Base-by-base conservation (phyloP, 2,329 filamentous ascomycete genomes). In the Cercospora zeina region DNA sequence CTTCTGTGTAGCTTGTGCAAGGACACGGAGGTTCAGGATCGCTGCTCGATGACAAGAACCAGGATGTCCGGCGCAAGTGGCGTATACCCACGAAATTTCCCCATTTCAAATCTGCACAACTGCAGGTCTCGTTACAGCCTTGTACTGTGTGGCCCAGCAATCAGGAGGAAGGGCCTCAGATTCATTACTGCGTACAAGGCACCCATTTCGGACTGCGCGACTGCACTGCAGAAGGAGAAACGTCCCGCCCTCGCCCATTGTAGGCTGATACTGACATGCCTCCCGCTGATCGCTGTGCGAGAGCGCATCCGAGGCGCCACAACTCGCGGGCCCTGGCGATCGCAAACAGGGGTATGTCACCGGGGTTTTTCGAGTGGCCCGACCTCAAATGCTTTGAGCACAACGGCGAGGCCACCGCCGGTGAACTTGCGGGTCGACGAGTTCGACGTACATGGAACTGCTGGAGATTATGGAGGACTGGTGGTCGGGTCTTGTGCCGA, bases 401-500 rank as follows among this genome's bases (percentile, higher is more conserved):
- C 42, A 49, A 30, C 42, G 21, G 11, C 21, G 21, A 49, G 13
- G 21, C n/a, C n/a, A n/a, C n/a, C n/a, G n/a, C n/a, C 42, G 42
- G 42, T 49, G 21, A 49, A 49, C 42, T 49, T 49, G 21, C 21
- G 27, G 11, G 24, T 8, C 21, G 42, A 14, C 21, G 13, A 21
- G 24, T 8, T 19, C 42, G 24, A 11, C 42, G 4, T 4, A 49
- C 42, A 49, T n/a, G 42, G 11, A 14, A 27, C 10, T 30, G 8
- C 14, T 30, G 11, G 21, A 14, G 14, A 2, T 30, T 54, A 61
- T 34, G 61, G 33, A 33, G 65, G 61, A 50, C 69, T 67, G n/a
- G 68, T 65, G 59, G 67, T 69, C 54, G 62, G 64, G n/a, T 66
- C 67, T 59, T 33, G 55, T 39, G 66, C 64, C 33, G 65, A 59